Conservation (phyloP, 2,329 filamentous ascomycete species). For the Pseudogymnoascus sp. region DNA sequence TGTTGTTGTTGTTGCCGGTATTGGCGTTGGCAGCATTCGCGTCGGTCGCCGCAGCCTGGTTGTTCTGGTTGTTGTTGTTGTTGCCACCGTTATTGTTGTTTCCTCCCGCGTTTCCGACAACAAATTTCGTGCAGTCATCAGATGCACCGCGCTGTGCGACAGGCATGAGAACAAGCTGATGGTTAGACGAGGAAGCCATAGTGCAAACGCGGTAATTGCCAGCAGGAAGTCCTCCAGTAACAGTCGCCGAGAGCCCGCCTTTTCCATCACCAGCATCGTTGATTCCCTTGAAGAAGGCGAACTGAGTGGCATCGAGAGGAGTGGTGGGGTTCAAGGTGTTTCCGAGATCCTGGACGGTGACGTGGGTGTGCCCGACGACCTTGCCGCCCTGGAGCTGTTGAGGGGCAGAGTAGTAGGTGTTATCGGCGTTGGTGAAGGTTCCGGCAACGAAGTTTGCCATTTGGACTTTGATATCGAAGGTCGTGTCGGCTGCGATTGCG, state of each 20-base stretch:
- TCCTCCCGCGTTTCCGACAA: constrained; percentile 23
- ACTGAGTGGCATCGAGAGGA: constrained; percentile 27
- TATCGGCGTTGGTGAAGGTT: constrained; percentile 33
- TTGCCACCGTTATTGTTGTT: constrained; percentile 16
- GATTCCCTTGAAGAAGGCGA: constrained; percentile 37
- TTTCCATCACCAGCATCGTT: constrained; percentile 34
- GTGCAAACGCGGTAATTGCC: constrained; percentile 40
- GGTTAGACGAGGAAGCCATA: constrained; percentile 35
- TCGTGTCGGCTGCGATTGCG: constrained; percentile 21
- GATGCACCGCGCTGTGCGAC: constrained; percentile 38
- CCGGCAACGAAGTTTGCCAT: constrained; percentile 30
- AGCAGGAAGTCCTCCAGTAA: constrained; percentile 34
- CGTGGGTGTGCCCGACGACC: constrained; percentile 33
- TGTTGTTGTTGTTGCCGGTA: too few species aligned
- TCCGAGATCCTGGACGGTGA: constrained; percentile 33
- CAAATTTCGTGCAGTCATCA: constrained; percentile 40
- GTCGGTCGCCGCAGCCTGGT: constrained; percentile 11
- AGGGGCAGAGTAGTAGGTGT: constrained; percentile 34
- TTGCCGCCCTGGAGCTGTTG: constrained; percentile 29
- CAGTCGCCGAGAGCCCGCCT: constrained; percentile 31
- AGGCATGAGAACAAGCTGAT: constrained; percentile 37
- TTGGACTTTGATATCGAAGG: constrained; percentile 29
- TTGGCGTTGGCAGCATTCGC: constrained; percentile 12
- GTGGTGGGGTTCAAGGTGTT: constrained; percentile 24
- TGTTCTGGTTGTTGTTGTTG: constrained; percentile 17